Evolutionary conservation across 2,329 filamentous ascomycete genomes (phyloP).

Genomic region (Neonectria coccinea): DNA sequence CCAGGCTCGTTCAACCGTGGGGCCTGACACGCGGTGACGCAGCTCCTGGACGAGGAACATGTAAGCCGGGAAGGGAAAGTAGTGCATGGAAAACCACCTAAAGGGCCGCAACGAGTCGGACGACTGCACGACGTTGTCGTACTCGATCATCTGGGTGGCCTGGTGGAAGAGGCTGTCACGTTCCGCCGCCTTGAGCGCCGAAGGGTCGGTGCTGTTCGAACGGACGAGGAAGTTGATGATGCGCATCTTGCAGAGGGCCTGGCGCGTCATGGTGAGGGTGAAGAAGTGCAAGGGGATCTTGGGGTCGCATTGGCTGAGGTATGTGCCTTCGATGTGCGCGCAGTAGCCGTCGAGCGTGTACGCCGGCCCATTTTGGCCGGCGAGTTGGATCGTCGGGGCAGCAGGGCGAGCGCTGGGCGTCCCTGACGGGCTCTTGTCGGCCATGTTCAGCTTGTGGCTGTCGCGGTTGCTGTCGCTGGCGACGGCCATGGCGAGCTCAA

Average conservation of each 20-base stretch:
- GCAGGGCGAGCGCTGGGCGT: slow-evolving; percentile 40
- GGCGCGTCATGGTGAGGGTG: slow-evolving; percentile 67
- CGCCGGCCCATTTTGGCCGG: slow-evolving; percentile 61
- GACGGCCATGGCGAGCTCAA: slow-evolving; percentile 68
- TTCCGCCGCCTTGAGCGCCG: slow-evolving; percentile 58
- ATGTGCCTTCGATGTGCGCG: slow-evolving; percentile 66
- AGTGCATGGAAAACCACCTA: slow-evolving; percentile 69
- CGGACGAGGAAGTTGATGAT: slow-evolving; percentile 66
- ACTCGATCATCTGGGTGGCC: slow-evolving; percentile 69
- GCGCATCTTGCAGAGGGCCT: slow-evolving; percentile 67
- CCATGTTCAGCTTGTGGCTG: slow-evolving; percentile 45
- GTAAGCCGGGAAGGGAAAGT: slow-evolving; percentile 72
- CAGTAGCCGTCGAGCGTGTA: slow-evolving; percentile 66
- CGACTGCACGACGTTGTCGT: slow-evolving; percentile 67
- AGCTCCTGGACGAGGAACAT: slow-evolving; percentile 70
- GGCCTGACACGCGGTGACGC: slow-evolving; percentile 63
- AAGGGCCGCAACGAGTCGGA: slow-evolving; percentile 64
- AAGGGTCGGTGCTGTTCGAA: slow-evolving; percentile 55
- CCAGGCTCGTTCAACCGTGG: slow-evolving; percentile 70
- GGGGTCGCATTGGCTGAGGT: slow-evolving; percentile 67
- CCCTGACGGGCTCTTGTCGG: slow-evolving; percentile 44
- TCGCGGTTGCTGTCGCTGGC: slow-evolving; percentile 59
- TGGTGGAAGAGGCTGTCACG: slow-evolving; percentile 66
- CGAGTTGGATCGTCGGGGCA: slow-evolving; percentile 57
- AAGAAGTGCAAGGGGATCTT: slow-evolving; percentile 71